Base-by-base conservation (phyloP, 2,329 filamentous ascomycete species). In the Hymenoscyphus fraxineus region DNA sequence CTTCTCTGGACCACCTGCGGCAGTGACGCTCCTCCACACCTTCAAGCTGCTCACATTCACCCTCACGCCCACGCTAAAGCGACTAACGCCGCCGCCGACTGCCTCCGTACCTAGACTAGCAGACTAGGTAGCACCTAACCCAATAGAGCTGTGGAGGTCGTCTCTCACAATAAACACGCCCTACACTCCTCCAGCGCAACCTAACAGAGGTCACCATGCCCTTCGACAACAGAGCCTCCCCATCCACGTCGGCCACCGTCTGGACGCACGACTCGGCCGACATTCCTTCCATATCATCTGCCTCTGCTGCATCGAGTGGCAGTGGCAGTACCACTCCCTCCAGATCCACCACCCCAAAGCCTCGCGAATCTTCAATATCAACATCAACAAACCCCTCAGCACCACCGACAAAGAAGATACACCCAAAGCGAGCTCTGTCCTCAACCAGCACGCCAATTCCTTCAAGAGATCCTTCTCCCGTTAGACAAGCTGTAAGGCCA, bases 391-490 rank as follows among this genome's bases (percentile, higher is more conserved):
- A 3, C 16, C 27, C 27, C 12, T 70, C 70, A 56, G 59, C 66
- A 59, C 59, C 65, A 16, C 58, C 70, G 58, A 60, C 70, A 60
- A 74, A 68, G 64, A 73, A 70, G 63, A 40, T 72, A 56, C 72
- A 68, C 61, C 63, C 70, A 31, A 69, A 68, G 61, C 67, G 72
- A 61, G 58, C 65, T 35, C 63, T 76, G 6, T 81, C 80, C 9
- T 73, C 77, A 22, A 73, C 77, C 56, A 79, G 76, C 69, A 82
- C 80, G n/a, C 77, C 77, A 60, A 73, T 76, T 64, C 78, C 80
- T 58, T 83, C 81, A 40, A 78, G 81, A 66, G 81, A 83, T 71
- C 73, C 79, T 32, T 83, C 81, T 27, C 81, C 81, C 22, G 72
- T 73, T 38, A 65, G 75, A 59, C 74, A 73, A 13, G 47, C 68